Evolutionary conservation across 352 stramenopile species (phyloP).

Genomic region (Phytopythium ostracodes): DNA sequence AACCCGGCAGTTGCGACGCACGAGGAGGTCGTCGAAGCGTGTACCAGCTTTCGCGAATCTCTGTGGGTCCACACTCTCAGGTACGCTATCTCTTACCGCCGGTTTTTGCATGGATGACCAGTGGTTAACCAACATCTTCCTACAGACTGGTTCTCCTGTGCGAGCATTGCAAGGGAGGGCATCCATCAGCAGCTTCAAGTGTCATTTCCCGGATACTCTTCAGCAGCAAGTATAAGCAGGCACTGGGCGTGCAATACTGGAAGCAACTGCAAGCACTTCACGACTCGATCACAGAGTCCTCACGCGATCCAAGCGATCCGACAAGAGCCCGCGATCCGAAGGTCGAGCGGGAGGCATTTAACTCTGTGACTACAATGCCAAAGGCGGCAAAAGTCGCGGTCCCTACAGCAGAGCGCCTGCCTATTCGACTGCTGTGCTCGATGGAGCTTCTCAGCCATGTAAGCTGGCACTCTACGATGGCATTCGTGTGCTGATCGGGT

Average conservation of each 20-base stretch:
- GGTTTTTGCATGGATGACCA: background rate
- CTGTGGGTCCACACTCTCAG: slow-evolving; percentile 59
- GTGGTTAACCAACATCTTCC: slow-evolving; percentile 9
- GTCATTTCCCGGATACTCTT: slow-evolving; percentile 20
- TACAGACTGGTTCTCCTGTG: slow-evolving; percentile 20
- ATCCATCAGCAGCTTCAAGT: slow-evolving; percentile 8
- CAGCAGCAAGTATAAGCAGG: slow-evolving; percentile 34
- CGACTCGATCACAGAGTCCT: slow-evolving; percentile 3
- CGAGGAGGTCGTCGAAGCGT: slow-evolving; percentile 48
- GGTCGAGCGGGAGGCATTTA: slow-evolving; percentile 10
- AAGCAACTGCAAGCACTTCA: slow-evolving; percentile 31
- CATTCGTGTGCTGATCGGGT: background rate
- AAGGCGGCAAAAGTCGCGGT: background rate
- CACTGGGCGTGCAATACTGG: slow-evolving; percentile 31
- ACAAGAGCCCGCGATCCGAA: background rate
- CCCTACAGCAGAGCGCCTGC: slow-evolving; percentile 9
- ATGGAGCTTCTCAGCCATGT: slow-evolving; percentile 37
- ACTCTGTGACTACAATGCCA: background rate
- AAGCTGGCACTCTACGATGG: background rate
- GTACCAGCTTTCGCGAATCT: slow-evolving; percentile 50
- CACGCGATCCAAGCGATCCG: background rate
- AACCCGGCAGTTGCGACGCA: slow-evolving; percentile 40
- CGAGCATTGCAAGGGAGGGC: slow-evolving; percentile 5
- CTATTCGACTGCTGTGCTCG: slow-evolving; percentile 42
- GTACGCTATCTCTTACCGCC: slow-evolving; percentile 22